Evolutionary conservation across 129 eudicot genomes (phyloP).

Genomic region (Apium graveolens): DNA sequence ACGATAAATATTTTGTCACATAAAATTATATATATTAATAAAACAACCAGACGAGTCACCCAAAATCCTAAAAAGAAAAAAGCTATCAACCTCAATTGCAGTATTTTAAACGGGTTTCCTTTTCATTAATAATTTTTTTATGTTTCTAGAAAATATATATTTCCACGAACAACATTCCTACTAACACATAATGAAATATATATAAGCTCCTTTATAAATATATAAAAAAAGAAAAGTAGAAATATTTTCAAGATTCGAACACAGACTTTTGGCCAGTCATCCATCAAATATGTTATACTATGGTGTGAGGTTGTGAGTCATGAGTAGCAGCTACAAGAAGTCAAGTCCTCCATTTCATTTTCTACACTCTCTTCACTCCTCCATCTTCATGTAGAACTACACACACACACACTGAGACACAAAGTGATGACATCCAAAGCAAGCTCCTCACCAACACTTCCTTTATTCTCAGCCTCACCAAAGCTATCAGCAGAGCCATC

Average conservation of each 20-base stretch:
- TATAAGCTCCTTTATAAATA: no score
- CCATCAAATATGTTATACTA: not conserved
- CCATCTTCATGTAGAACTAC: not conserved
- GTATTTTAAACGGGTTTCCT: no score
- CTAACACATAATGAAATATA: not conserved
- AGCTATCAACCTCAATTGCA: no score
- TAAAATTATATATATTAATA: no score
- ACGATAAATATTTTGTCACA: not conserved
- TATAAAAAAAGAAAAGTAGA: no score
- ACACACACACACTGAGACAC: not conserved
- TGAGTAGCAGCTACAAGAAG: not conserved
- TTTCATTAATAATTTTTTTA: no score
- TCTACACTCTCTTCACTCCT: not conserved
- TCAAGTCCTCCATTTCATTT: not conserved
- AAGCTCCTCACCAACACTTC: slow-evolving; percentile 22
- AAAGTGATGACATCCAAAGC: not conserved
- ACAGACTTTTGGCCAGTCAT: not conserved
- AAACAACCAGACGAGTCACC: not conserved
- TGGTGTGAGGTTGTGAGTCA: not conserved
- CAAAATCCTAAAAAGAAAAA: no score
- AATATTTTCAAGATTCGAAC: not conserved
- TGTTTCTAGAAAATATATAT: no score
- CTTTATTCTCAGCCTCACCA: slow-evolving; percentile 21
- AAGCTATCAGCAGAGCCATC: slow-evolving; percentile 30
- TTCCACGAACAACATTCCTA: not conserved